Percentiles rank a stretch among this genome's conserved stretches.
Evolutionary conservation across 2,329 filamentous ascomycete species (phyloP).

Genomic region (Thermochaetoides dissita): DNA sequence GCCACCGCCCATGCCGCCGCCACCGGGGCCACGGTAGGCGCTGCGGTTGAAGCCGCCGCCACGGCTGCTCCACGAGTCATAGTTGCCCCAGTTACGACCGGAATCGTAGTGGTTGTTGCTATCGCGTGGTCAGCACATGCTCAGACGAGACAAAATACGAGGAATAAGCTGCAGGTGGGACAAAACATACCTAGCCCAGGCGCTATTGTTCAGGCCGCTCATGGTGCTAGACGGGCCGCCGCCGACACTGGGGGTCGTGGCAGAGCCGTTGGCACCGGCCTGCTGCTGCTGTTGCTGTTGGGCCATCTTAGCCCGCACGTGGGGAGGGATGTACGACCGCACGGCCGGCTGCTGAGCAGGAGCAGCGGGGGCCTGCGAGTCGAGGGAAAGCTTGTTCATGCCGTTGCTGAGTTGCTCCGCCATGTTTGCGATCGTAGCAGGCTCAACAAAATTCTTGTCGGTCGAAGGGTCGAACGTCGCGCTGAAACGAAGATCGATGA

Average conservation of each 20-base stretch:
- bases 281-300: conserved; percentile 19
- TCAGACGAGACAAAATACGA: background rate
- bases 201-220: conserved; percentile 47
- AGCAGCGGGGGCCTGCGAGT: conserved; percentile 22
- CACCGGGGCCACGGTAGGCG: conserved; percentile 44
- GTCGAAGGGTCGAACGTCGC: background rate
- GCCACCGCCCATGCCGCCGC: conserved; percentile 39
- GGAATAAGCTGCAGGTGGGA: background rate
- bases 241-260: conserved; percentile 18
- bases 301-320: conserved; percentile 52
- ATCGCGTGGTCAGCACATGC: background rate
- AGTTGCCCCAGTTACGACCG: conserved; percentile 14
- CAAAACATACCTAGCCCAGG: conserved; percentile 46
- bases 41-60: conserved; percentile 43
- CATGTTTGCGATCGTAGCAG: conserved; percentile 39
- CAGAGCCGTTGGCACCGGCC: conserved; percentile 23
- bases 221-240: conserved; percentile 14
- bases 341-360: conserved; percentile 22
- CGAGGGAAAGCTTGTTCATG: conserved; percentile 60
- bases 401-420: conserved; percentile 60
- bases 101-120: conserved; percentile 36
- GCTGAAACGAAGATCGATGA: background rate
- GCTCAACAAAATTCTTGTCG: background rate
- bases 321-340: conserved; percentile 74
- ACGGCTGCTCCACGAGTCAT: conserved; percentile 7